These are phyloP conservation scores for Bipolaris gigantea DNA, from an alignment of 2,329 filamentous ascomycete genomes.

Conservation along the genomic window DNA sequence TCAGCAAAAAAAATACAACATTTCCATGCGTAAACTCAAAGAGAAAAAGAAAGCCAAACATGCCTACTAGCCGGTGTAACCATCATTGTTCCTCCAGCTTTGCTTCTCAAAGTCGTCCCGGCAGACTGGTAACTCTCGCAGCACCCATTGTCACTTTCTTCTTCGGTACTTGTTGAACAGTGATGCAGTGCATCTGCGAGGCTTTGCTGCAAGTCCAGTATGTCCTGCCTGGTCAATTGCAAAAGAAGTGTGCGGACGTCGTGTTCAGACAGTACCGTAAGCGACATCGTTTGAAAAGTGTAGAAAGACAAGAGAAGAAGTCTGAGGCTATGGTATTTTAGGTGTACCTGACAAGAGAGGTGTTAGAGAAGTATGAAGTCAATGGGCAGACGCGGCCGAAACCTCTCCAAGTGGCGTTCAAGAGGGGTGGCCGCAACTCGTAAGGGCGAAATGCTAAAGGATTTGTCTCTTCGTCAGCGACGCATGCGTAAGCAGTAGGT, in stretches of 20 bases:
- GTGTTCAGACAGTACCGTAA: conserved; percentile 61
- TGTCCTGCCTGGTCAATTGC: conserved; percentile 59
- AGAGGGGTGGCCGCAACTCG: conserved; percentile 21
- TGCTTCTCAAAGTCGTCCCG: conserved; percentile 61
- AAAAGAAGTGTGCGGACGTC: conserved; percentile 60
- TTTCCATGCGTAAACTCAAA: background rate
- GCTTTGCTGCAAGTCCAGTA: conserved; percentile 59
- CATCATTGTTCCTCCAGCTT: conserved; percentile 63
- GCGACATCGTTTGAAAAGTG: conserved; percentile 51
- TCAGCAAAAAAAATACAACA: background rate
- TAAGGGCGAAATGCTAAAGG: background rate
- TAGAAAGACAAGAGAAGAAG: background rate
- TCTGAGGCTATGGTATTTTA: background rate
- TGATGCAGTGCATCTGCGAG: conserved; percentile 64
- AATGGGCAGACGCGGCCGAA: conserved; percentile 4
- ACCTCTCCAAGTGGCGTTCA: conserved; percentile 18
- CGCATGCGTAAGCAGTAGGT: conserved; percentile 14
- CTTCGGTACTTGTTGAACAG: conserved; percentile 65
- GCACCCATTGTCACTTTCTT: conserved; percentile 56
- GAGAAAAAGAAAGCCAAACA: background rate
- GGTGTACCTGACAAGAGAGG: background rate
- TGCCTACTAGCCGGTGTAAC: conserved; percentile 65
- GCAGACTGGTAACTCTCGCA: conserved; percentile 64
- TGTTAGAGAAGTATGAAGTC: conserved; percentile 3
- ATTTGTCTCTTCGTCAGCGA: background rate